Evolutionary conservation across 768 basidiomycete species (phyloP).

Genomic region (Mycena epipterygia): DNA sequence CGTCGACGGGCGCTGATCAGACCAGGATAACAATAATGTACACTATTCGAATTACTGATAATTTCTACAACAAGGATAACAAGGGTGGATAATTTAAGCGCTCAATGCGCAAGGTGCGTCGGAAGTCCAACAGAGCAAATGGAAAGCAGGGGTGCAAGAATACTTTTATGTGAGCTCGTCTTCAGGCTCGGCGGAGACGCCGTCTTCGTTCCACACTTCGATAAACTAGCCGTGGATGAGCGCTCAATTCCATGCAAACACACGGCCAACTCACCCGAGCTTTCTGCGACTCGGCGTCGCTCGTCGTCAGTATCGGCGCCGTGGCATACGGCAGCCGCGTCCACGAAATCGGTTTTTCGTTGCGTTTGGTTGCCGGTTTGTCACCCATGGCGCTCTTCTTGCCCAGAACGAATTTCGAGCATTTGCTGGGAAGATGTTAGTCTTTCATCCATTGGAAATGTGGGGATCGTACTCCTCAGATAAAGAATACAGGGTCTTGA

Average conservation of each 20-base stretch:
- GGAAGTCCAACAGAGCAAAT: constrained; percentile 11
- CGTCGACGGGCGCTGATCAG: constrained; percentile 57
- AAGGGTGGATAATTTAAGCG: constrained; percentile 21
- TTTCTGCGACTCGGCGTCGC: constrained; percentile 75
- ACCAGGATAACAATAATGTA: constrained; percentile 31
- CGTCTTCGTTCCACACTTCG: constrained; percentile 87
- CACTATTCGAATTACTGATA: constrained; percentile 9
- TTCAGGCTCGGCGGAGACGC: constrained; percentile 75
- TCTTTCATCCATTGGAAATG: not conserved
- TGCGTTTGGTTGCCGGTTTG: constrained; percentile 75
- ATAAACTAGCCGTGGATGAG: constrained; percentile 64
- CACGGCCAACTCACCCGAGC: constrained; percentile 62
- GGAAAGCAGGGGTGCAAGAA: not conserved
- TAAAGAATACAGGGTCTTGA: constrained; percentile 86
- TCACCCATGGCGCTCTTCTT: constrained; percentile 95
- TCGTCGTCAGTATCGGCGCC: constrained; percentile 68
- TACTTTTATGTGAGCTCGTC: constrained; percentile 57
- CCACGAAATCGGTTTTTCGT: constrained; percentile 78
- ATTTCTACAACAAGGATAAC: constrained; percentile 31
- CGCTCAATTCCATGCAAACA: not conserved
- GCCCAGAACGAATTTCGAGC: constrained; percentile 84
- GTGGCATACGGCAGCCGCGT: constrained; percentile 79
- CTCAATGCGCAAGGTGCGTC: not conserved
- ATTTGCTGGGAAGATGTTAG: constrained; percentile 74
- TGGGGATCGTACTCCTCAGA: constrained; percentile 86